Evolutionary conservation across 2,329 filamentous ascomycete species (phyloP).

Genomic region (Aspergillus tubingensis): DNA sequence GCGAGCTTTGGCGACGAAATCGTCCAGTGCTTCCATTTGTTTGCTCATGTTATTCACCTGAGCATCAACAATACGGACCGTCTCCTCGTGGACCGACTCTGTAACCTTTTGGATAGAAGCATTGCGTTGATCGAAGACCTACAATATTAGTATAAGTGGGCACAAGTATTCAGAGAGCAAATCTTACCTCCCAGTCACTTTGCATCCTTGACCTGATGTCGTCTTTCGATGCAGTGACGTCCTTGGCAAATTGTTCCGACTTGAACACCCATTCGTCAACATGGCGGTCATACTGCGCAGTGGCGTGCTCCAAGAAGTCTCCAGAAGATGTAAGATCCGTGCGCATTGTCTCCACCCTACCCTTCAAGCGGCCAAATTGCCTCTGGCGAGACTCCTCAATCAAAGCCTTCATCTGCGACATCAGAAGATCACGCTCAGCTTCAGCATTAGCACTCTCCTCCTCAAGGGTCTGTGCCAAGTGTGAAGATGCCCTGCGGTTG

Average conservation of each 20-base stretch:
- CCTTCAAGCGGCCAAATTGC: conserved; percentile 71
- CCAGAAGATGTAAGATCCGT: conserved; percentile 67
- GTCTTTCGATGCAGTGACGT: conserved; percentile 73
- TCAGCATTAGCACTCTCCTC: conserved; percentile 75
- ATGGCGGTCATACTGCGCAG: conserved; percentile 66
- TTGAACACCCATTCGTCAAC: conserved; percentile 75
- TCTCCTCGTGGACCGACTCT: conserved; percentile 85
- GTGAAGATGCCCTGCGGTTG: conserved; percentile 65
- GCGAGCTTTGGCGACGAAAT: conserved; percentile 81
- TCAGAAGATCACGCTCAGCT: conserved; percentile 70
- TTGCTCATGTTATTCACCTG: conserved; percentile 83
- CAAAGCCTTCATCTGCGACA: conserved; percentile 75
- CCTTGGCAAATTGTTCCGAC: conserved; percentile 68
- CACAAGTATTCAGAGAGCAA: background rate
- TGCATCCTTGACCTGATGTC: conserved; percentile 78
- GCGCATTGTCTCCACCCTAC: conserved; percentile 64
- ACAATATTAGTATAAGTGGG: conserved; percentile 27
- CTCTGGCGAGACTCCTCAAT: conserved; percentile 72
- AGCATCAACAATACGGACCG: conserved; percentile 82
- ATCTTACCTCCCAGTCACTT: conserved; percentile 77
- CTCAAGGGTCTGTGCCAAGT: conserved; percentile 68
- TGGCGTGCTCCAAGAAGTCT: conserved; percentile 64
- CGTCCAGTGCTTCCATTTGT: conserved; percentile 89
- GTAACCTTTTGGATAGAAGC: conserved; percentile 81
- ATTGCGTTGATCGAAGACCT: conserved; percentile 76